Conservation (phyloP, 192 early-diverging fungal genomes). For the Allomyces arbusculus region DNA sequence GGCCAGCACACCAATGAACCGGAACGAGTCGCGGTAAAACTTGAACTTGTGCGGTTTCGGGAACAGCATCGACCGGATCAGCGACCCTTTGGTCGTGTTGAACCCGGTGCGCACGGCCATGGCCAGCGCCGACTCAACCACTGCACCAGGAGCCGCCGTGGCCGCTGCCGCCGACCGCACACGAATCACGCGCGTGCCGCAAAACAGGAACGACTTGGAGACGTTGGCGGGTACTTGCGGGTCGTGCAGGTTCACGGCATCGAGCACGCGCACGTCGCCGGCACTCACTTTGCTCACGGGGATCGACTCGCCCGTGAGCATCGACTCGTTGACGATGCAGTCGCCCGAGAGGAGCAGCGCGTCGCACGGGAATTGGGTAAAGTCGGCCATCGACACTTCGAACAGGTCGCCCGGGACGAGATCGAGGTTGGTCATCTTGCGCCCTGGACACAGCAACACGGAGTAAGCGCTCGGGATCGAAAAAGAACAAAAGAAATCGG, state of each 20-base stretch:
- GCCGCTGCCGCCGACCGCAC: constrained; percentile 23
- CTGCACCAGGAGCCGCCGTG: constrained; percentile 5
- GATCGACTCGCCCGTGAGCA: constrained; percentile 93
- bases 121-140: constrained; percentile 30
- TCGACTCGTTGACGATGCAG: constrained; percentile 93
- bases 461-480: no score
- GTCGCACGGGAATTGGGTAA: constrained; percentile 69
- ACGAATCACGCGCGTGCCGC: constrained; percentile 79
- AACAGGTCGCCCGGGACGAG: constrained; percentile 91
- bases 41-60: constrained; percentile 91
- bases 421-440: constrained; percentile 18
- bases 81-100: constrained; percentile 87
- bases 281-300: constrained; percentile 82
- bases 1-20: constrained; percentile 80
- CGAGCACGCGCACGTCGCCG: constrained; percentile 28
- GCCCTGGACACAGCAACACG: no score
- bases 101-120: constrained; percentile 84
- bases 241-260: constrained; percentile 41
- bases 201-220: constrained; percentile 71
- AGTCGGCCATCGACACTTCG: constrained; percentile 35
- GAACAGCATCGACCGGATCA: constrained; percentile 88
- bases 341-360: constrained; percentile 77
- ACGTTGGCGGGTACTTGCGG: constrained; percentile 54
- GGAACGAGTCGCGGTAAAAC: constrained; percentile 93
- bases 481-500: no score